These are phyloP conservation scores for Fusarium nelsonii DNA, from an alignment of 2,329 filamentous ascomycete species.

Conservation along the genomic window DNA sequence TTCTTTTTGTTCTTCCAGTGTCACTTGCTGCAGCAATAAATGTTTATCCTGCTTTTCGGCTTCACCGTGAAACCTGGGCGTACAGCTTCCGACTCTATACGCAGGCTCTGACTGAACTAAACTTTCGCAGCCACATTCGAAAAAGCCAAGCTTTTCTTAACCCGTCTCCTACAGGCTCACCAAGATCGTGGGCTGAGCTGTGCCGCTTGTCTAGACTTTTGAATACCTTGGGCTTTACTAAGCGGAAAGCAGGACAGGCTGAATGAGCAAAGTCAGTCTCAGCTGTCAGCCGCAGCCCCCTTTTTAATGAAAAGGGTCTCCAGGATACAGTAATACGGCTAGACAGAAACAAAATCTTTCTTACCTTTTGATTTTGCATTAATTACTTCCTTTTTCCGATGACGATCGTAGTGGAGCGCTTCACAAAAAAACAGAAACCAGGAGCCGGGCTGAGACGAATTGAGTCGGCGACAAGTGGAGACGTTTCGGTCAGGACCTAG, in stretches of 20 bases:
- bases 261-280: slow-evolving; percentile 1
- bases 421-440: slow-evolving; percentile 17
- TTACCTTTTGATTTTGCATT: slow-evolving; percentile 11
- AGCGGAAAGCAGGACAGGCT: slow-evolving; percentile 25
- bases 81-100: slow-evolving; percentile 7
- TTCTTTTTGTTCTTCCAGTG: slow-evolving; percentile 8
- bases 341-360: background rate
- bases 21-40: background rate
- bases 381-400: slow-evolving; percentile 4
- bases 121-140: slow-evolving; percentile 29
- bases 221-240: background rate
- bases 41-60: slow-evolving; percentile 1
- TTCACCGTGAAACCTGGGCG: slow-evolving; percentile 12
- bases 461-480: slow-evolving; percentile 38
- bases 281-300: slow-evolving; percentile 14
- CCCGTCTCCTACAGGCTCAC: background rate
- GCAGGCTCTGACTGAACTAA: slow-evolving; percentile 9
- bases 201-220: slow-evolving; percentile 31
- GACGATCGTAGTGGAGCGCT: slow-evolving; percentile 27
- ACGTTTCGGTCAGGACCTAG: slow-evolving; percentile 26
- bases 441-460: slow-evolving; percentile 40
- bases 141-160: slow-evolving; percentile 23
- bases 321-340: background rate
- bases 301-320: background rate
- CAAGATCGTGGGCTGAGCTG: slow-evolving; percentile 23